These are phyloP conservation scores for Trichocladium uniseriatum DNA, from an alignment of 495 filamentous ascomycete species.

Conservation along the genomic window DNA sequence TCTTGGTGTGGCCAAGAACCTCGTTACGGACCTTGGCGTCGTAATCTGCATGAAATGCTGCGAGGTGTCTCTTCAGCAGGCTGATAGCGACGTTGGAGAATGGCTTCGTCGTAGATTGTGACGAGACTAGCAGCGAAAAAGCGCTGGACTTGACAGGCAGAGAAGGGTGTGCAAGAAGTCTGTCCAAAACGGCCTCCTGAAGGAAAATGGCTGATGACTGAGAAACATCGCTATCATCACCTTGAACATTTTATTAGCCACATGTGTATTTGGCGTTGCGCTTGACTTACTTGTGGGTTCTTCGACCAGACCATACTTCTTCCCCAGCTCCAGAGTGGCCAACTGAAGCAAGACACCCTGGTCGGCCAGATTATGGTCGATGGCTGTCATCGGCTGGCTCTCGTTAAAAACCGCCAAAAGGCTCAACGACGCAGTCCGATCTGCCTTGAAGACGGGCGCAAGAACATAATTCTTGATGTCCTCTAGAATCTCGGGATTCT, in stretches of 20 bases:
- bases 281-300: constrained; percentile 52
- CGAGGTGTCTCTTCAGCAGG: constrained; percentile 52
- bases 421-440: constrained; percentile 40
- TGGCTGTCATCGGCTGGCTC: constrained; percentile 31
- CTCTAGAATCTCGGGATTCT: constrained; percentile 48
- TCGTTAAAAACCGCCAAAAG: constrained; percentile 46
- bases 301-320: constrained; percentile 65
- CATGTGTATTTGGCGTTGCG: background rate
- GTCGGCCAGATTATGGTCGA: constrained; percentile 39
- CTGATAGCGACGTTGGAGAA: constrained; percentile 49
- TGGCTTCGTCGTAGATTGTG: constrained; percentile 59
- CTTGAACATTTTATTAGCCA: constrained; percentile 4
- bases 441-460: constrained; percentile 55
- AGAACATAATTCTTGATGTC: constrained; percentile 66
- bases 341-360: constrained; percentile 51
- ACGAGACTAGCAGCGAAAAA: constrained; percentile 63
- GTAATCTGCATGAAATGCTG: constrained; percentile 67
- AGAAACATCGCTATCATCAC: background rate
- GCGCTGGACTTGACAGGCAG: constrained; percentile 61
- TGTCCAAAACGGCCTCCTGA: constrained; percentile 34
- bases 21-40: constrained; percentile 76
- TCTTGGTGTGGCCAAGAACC: constrained; percentile 55
- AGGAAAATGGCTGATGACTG: constrained; percentile 27
- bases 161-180: constrained; percentile 53
- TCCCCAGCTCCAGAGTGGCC: constrained; percentile 63